Evolutionary conservation across 305 asterid genomes (phyloP).

Genomic region (Coffea humblotiana): DNA sequence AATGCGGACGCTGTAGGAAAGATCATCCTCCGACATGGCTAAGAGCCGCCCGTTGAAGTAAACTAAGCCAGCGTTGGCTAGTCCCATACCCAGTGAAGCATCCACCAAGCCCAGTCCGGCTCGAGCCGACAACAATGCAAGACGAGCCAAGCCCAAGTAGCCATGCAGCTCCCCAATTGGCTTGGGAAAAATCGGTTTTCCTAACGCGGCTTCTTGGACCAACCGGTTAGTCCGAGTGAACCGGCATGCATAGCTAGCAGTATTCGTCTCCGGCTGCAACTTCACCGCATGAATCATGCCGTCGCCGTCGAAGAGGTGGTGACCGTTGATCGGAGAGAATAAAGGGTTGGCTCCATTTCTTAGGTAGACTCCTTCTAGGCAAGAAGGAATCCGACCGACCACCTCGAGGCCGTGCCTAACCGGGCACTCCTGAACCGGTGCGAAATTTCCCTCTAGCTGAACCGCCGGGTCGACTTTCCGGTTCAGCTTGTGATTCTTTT

Average conservation of each 20-base stretch:
- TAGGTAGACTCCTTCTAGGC: conserved; percentile 44
- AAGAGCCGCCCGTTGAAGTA: conserved; percentile 54
- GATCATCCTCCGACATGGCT: conserved; percentile 67
- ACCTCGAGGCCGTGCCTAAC: conserved; percentile 54
- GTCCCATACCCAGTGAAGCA: conserved; percentile 31
- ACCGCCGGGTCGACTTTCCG: conserved; percentile 50
- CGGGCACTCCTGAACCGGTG: conserved; percentile 57
- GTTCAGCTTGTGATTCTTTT: conserved; percentile 37
- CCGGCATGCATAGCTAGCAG: conserved; percentile 55
- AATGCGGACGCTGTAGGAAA: conserved; percentile 43
- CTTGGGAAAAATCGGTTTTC: conserved; percentile 51
- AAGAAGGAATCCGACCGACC: conserved; percentile 42
- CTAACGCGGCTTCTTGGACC: conserved; percentile 42
- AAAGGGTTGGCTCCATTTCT: conserved; percentile 66
- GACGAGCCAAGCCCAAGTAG: conserved; percentile 56
- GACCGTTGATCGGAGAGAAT: conserved; percentile 45
- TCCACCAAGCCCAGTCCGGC: conserved; percentile 34
- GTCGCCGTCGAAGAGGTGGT: conserved; percentile 71
- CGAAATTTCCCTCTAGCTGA: conserved; percentile 58
- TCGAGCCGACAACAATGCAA: conserved; percentile 41
- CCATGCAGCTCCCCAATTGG: conserved; percentile 67
- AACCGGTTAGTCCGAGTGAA: conserved; percentile 53
- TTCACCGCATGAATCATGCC: conserved; percentile 67
- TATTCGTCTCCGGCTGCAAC: conserved; percentile 18
- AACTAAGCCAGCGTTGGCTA: conserved; percentile 51